These are phyloP conservation scores for Cutaneotrichosporon sp. DNA, from an alignment of 1,284 basidiomycete genomes.

Conservation along the genomic window DNA sequence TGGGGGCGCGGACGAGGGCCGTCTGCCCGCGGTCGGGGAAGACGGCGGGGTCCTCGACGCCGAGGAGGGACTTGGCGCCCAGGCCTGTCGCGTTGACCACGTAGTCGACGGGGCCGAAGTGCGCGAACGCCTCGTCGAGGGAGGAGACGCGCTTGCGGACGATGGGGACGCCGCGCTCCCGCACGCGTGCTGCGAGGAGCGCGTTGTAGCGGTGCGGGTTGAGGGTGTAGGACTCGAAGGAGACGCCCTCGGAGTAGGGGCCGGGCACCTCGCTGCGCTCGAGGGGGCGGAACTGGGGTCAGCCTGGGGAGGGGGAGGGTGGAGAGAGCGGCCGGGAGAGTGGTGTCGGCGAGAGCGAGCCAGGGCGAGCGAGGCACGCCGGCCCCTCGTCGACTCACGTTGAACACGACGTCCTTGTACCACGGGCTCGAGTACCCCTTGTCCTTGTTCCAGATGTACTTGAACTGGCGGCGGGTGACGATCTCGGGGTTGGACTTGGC, in stretches of 20 bases:
- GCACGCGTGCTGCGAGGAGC: conserved; percentile 41
- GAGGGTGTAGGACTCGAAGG: conserved; percentile 51
- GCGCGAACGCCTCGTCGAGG: conserved; percentile 48
- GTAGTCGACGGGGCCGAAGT: conserved; percentile 33
- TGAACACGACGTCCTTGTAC: conserved; percentile 60
- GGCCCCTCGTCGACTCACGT: too few relatives aligned
- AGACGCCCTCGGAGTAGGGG: conserved; percentile 34
- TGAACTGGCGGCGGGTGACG: conserved; percentile 56
- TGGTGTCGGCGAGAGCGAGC: too few relatives aligned
- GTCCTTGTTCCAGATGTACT: conserved; percentile 52
- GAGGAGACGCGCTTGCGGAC: conserved; percentile 44
- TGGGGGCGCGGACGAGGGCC: conserved; percentile 70
- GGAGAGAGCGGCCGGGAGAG: too few relatives aligned
- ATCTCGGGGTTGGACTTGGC: conserved; percentile 54
- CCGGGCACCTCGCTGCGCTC: conserved; percentile 18
- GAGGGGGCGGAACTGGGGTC: conserved; percentile 34
- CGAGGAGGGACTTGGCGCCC: conserved; percentile 71
- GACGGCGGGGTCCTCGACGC: conserved; percentile 70
- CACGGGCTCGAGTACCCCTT: conserved; percentile 52
- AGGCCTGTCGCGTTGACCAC: conserved; percentile 57
- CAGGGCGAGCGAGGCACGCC: too few relatives aligned
- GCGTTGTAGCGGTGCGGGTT: conserved; percentile 51
- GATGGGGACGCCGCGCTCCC: conserved; percentile 40
- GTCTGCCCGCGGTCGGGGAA: conserved; percentile 86
- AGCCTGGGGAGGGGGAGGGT: conserved; percentile 11